Conservation (phyloP, 2,329 filamentous ascomycete species). For the Trichoderma asperellum region DNA sequence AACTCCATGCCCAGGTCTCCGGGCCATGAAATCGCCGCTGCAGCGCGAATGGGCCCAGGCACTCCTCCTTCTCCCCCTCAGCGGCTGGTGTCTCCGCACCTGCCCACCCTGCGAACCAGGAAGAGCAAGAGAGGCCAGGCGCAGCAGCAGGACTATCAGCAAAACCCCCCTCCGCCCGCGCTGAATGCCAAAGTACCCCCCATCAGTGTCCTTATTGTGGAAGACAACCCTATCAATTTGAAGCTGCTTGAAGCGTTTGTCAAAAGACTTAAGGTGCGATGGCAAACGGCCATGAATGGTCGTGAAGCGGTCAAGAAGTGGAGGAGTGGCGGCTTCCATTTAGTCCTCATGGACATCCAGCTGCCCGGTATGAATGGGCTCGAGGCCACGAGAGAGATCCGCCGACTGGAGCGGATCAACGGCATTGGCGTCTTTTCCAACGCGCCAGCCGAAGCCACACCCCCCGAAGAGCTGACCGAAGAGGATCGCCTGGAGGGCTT, state of each 20-base stretch:
- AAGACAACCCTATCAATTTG: constrained; percentile 98
- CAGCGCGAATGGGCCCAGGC: constrained; percentile 53
- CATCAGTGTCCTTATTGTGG: constrained; percentile 96
- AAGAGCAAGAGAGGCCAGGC: constrained; percentile 57
- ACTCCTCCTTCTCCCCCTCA: constrained; percentile 49
- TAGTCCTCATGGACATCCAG: constrained; percentile 98
- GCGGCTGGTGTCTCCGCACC: constrained; percentile 54
- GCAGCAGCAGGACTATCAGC: constrained; percentile 38
- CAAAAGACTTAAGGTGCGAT: constrained; percentile 91
- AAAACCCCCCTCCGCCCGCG: constrained; percentile 62
- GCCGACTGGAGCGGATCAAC: constrained; percentile 85
- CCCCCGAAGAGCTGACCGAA: constrained; percentile 53
- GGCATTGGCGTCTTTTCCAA: constrained; percentile 88
- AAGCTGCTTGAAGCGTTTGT: constrained; percentile 93
- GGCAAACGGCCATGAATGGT: constrained; percentile 97
- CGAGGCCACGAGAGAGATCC: constrained; percentile 92
- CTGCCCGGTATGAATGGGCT: constrained; percentile 95
- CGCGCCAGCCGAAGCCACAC: constrained; percentile 52
- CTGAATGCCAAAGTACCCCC: constrained; percentile 83
- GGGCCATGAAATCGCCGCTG: constrained; percentile 50
- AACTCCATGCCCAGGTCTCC: constrained; percentile 58
- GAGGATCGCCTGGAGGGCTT: constrained; percentile 71
- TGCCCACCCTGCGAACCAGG: constrained; percentile 50
- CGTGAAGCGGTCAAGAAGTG: constrained; percentile 92
- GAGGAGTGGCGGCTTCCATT: constrained; percentile 88